A percentile compares a stretch with the other conserved stretches of the same genome.
Evolutionary conservation across 306 rosid genomes (phyloP).

Genomic region (Dicorynia guianensis): DNA sequence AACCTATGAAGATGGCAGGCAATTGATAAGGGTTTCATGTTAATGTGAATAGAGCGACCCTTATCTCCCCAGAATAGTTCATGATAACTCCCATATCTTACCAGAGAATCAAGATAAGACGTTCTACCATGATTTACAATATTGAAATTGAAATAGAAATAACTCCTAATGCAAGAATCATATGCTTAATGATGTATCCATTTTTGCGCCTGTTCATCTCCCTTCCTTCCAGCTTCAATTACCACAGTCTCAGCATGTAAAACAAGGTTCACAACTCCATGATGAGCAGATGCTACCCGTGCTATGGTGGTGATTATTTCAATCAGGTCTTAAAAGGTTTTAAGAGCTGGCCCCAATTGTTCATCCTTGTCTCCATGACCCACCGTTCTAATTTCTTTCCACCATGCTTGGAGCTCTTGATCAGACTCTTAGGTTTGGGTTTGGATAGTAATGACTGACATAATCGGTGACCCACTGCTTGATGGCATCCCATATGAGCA

Average conservation of each 20-base stretch:
- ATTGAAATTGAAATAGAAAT: slow-evolving; percentile 75
- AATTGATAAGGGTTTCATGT: too few relatives aligned
- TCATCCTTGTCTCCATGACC: slow-evolving; percentile 55
- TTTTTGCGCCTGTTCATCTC: slow-evolving; percentile 67
- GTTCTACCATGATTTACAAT: slow-evolving; percentile 86
- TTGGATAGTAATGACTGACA: slow-evolving; percentile 55
- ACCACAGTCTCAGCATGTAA: slow-evolving; percentile 64
- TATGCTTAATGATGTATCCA: slow-evolving; percentile 82
- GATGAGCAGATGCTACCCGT: slow-evolving; percentile 56
- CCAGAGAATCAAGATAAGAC: slow-evolving; percentile 87
- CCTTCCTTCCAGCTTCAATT: slow-evolving; percentile 73
- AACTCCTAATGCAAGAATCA: slow-evolving; percentile 94
- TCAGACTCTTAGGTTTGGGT: slow-evolving; percentile 35
- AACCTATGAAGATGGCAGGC: too few relatives aligned
- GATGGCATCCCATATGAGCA: too few relatives aligned
- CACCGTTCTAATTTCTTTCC: slow-evolving; percentile 48
- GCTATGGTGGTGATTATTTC: slow-evolving; percentile 46
- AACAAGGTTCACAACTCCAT: slow-evolving; percentile 53
- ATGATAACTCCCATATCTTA: slow-evolving; percentile 88
- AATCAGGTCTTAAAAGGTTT: slow-evolving; percentile 43
- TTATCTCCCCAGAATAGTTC: slow-evolving; percentile 96
- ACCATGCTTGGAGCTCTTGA: slow-evolving; percentile 61
- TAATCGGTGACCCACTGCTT: slow-evolving; percentile 55
- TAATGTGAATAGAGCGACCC: slow-evolving; percentile 95
- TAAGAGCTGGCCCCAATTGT: slow-evolving; percentile 61